phyloP scores from a whole-genome alignment of 192 early-diverging fungal species.

The Haplosporangium gracile region DNA sequence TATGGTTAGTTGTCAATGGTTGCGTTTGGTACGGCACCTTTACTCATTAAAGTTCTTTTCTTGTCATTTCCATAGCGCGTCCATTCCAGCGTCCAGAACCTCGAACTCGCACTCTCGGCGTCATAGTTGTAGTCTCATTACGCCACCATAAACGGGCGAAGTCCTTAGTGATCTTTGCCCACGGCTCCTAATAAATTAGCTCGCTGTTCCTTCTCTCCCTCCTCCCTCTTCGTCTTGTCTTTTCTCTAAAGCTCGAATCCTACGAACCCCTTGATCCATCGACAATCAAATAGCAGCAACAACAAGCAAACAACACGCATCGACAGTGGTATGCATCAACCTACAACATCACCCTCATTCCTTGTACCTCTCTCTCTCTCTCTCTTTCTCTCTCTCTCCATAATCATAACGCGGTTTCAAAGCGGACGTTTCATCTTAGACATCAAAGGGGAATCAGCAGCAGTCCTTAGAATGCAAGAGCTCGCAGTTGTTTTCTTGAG shows the following conservation, averaged over 20 bases:
- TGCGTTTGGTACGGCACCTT: not conserved
- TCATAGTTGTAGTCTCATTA: not conserved
- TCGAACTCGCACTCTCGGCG: constrained; percentile 30
- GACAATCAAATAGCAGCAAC: not conserved
- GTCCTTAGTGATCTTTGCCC: not conserved
- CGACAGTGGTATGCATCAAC: not conserved
- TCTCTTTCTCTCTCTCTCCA: too few relatives aligned
- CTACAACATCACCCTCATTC: not conserved
- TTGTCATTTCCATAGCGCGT: constrained; percentile 23
- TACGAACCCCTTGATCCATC: not conserved
- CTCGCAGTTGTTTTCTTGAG: not conserved
- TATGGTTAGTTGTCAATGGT: not conserved
- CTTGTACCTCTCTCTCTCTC: too few relatives aligned
- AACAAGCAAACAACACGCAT: not conserved
- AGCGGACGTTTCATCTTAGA: not conserved
- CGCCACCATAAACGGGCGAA: not conserved
- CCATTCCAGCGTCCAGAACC: constrained; percentile 46
- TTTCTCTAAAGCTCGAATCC: not conserved
- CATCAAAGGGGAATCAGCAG: not conserved
- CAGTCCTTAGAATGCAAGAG: not conserved
- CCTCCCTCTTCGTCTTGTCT: not conserved
- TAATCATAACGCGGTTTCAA: not conserved
- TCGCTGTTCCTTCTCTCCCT: not conserved
- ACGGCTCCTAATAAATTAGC: not conserved
- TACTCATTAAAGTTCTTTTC: not conserved